Base-by-base conservation (phyloP, 2,329 filamentous ascomycete species). In the Colletotrichum siamense region DNA sequence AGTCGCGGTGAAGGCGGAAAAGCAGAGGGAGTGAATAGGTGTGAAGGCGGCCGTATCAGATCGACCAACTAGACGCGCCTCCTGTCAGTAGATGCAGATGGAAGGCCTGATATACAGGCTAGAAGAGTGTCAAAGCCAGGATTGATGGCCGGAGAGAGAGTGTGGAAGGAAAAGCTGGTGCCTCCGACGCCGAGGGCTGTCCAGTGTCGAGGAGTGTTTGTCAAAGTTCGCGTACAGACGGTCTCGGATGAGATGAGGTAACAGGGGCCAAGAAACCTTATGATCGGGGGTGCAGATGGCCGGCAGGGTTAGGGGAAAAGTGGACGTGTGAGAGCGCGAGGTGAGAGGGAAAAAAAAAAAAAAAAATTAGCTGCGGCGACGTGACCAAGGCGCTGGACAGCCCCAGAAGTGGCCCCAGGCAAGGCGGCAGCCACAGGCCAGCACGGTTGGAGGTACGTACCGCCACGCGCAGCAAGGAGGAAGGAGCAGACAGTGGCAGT, bases 181-280 rank as follows among this genome's bases (percentile, higher is more conserved):
- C 74, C 70, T 74, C 71, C 64, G 28, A 39, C 49, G 57, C 65
- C 74, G 74, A 76, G 64, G 70, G 70, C 64, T 68, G 22, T 28
- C 44, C 70, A 73, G 73, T 65, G 70, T 76, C 64, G 44, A 68
- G 63, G 28, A 68, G 59, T 73, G 74, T 73, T 74, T 76, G 74
- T 74, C 74, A 76, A 73, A 52, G 74, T 76, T 76, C 74, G 74
- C 74, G 70, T 65, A 65, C 61, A 68, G 28, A 69, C 44, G 73
- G 74, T 73, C 74, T 76, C 64, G 74, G 70, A 73, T 59, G 64
- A 76, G 74, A 76, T 76, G 74, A 74, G 74, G 74, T 76, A 74
- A 76, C 74, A 76, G 70, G 74, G 74, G 74, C 70, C 74, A 76
- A 76, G 73, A 76, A 76, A 76, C 73, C 73, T 76, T 73, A 71